Conservation (phyloP, 768 basidiomycete genomes). For the Kwoniella sp. region DNA sequence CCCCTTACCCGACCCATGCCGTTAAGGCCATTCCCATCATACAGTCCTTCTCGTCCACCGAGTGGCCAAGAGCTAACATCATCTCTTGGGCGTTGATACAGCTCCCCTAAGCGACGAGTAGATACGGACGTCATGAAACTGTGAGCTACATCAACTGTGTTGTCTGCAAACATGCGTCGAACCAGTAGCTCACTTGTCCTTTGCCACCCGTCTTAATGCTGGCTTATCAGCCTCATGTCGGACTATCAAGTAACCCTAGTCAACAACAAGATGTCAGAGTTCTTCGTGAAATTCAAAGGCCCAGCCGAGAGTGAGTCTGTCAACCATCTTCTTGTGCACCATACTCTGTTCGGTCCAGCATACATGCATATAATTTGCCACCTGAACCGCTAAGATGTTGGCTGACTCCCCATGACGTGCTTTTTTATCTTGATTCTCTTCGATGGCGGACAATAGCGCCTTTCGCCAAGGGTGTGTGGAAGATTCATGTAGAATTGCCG, state of each 20-base stretch:
- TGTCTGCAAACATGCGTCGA: not conserved
- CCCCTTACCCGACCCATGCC: conserved; percentile 1
- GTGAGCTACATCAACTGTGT: conserved; percentile 59
- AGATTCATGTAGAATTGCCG: conserved; percentile 97
- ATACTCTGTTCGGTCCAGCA: not conserved
- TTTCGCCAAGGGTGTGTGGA: conserved; percentile 97
- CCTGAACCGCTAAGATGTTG: not conserved
- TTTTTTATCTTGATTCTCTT: not conserved
- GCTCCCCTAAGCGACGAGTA: conserved; percentile 87
- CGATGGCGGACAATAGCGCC: conserved; percentile 65
- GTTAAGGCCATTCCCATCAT: not conserved
- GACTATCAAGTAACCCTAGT: conserved; percentile 97
- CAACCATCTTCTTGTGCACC: not conserved
- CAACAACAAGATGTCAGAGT: conserved; percentile 98
- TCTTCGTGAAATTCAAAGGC: conserved; percentile 93
- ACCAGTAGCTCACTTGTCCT: not conserved
- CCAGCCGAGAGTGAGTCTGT: conserved; percentile 80
- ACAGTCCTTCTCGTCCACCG: not conserved
- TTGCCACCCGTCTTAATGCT: conserved; percentile 8
- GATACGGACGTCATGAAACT: conserved; percentile 99
- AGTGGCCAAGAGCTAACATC: conserved; percentile 18
- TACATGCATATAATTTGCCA: conserved; percentile 6
- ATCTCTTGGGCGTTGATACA: conserved; percentile 57
- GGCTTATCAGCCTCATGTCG: conserved; percentile 77
- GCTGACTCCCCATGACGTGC: conserved; percentile 4